Evolutionary conservation across 2,329 filamentous ascomycete species (phyloP).

Genomic region (Aspergillus fumigatus): DNA sequence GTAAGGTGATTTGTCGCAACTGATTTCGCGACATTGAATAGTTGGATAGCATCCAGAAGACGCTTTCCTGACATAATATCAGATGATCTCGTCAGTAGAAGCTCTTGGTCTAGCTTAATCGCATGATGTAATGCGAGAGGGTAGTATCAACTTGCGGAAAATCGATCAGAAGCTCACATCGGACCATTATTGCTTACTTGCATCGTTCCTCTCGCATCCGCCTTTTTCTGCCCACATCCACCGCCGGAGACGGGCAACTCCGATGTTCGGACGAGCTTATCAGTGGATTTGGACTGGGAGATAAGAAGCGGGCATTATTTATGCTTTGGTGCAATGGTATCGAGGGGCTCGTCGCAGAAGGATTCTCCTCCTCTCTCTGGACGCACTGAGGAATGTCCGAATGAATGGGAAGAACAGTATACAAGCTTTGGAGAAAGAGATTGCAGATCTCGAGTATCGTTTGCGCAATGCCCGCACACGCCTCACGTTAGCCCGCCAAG

Average conservation of each 20-base stretch:
- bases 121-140: slow-evolving; percentile 14
- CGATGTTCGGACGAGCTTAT: slow-evolving; percentile 1
- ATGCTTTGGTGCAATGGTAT: neutral
- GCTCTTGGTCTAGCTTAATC: slow-evolving; percentile 8
- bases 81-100: neutral
- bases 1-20: slow-evolving; percentile 61
- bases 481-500: slow-evolving; percentile 25
- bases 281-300: slow-evolving; percentile 2
- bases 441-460: slow-evolving; percentile 46
- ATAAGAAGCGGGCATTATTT: slow-evolving; percentile 6
- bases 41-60: slow-evolving; percentile 65
- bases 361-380: slow-evolving; percentile 3
- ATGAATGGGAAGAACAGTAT: slow-evolving; percentile 20
- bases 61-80: slow-evolving; percentile 53
- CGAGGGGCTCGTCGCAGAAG: neutral
- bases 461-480: slow-evolving; percentile 43
- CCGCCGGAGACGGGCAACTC: slow-evolving; percentile 10
- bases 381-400: slow-evolving; percentile 2
- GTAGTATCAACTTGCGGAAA: neutral
- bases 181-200: neutral
- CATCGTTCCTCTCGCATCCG: slow-evolving; percentile 1
- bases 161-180: neutral
- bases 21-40: slow-evolving; percentile 65
- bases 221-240: slow-evolving; percentile 10
- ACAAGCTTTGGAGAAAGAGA: slow-evolving; percentile 31